phyloP scores from a whole-genome alignment of 139 green algal species.

The Ulvella scutata region DNA sequence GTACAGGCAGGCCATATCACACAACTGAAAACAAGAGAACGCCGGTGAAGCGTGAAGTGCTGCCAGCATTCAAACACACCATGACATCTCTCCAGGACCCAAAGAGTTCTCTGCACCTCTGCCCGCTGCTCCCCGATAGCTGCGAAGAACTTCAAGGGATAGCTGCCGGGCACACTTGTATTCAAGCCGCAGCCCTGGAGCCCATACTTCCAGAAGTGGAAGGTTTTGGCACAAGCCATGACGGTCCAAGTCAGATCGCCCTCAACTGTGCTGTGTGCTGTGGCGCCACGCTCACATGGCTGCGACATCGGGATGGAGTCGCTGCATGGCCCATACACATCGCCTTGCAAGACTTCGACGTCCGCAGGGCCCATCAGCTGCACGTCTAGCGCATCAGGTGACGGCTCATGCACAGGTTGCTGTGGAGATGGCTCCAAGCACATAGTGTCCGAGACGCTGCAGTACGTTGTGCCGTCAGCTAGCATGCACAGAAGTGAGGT shows the following conservation, averaged over 20 bases:
- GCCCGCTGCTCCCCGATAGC: not conserved
- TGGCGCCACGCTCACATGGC: not conserved
- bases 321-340: not conserved
- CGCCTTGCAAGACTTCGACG: not conserved
- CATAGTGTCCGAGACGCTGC: not conserved
- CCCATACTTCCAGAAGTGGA: not conserved
- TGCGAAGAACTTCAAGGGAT: not conserved
- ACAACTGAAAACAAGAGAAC: no score
- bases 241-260: not conserved
- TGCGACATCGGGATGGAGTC: not conserved
- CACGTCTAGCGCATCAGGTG: not conserved
- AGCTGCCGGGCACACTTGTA: not conserved
- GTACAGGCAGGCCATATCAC: no score
- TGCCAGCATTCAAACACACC: no score
- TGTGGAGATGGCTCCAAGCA: constrained; percentile 8
- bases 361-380: not conserved
- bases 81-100: not conserved
- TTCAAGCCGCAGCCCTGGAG: not conserved
- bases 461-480: not conserved
- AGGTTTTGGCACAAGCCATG: not conserved
- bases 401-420: not conserved
- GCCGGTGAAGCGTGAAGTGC: no score
- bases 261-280: not conserved
- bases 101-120: not conserved
- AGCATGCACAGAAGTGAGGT: not conserved